Evolutionary conservation across 2,329 filamentous ascomycete species (phyloP).

Genomic region (Hirsutella rhossiliensis): DNA sequence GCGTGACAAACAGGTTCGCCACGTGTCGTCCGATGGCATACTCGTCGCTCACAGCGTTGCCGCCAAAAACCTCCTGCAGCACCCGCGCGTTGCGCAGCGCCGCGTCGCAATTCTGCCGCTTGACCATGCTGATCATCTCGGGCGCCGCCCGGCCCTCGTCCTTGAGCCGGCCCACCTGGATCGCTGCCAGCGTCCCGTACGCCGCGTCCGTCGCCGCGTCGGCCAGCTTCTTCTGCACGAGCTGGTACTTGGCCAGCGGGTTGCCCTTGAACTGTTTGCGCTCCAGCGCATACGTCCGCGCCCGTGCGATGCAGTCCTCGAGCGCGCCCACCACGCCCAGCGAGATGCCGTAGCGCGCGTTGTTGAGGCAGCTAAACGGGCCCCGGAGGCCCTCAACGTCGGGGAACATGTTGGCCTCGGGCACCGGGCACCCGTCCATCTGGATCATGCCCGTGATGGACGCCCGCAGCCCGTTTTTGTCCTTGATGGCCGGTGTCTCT

Average conservation of each 20-base stretch:
- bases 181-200: constrained; percentile 78
- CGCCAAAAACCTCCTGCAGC: constrained; percentile 92
- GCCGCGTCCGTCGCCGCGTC: constrained; percentile 86
- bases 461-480: constrained; percentile 89
- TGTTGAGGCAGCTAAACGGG: constrained; percentile 91
- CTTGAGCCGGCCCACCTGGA: constrained; percentile 87
- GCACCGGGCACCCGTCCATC: constrained; percentile 79
- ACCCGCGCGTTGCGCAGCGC: constrained; percentile 68
- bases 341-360: constrained; percentile 84
- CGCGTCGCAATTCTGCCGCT: constrained; percentile 92
- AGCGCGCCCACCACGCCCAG: constrained; percentile 89
- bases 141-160: constrained; percentile 78
- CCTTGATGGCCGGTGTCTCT: constrained; percentile 82
- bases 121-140: constrained; percentile 96
- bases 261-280: constrained; percentile 94
- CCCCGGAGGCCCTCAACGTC: constrained; percentile 76
- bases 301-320: constrained; percentile 76
- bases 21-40: constrained; percentile 93
- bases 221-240: constrained; percentile 94
- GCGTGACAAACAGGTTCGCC: constrained; percentile 90
- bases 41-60: constrained; percentile 96
- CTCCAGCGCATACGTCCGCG: constrained; percentile 80
- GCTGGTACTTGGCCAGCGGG: constrained; percentile 88
- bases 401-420: constrained; percentile 87
- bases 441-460: constrained; percentile 98